Evolutionary conservation across 176 grass and related monocot genomes (phyloP).

Genomic region (Carex littledalei): DNA sequence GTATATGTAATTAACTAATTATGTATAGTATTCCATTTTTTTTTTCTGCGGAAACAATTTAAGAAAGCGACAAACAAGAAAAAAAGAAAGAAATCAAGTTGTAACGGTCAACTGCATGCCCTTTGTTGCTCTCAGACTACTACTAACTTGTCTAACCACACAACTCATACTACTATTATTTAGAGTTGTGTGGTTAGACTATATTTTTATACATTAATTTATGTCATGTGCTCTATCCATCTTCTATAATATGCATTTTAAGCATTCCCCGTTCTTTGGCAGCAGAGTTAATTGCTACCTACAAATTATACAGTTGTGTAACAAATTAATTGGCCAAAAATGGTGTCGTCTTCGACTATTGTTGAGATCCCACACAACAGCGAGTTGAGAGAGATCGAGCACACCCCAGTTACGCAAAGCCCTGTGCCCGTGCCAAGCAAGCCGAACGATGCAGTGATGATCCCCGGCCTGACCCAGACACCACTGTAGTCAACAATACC

Average conservation of each 20-base stretch:
- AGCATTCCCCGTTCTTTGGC: neutral
- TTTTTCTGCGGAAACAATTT: no score
- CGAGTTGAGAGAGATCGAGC: neutral
- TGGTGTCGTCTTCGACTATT: neutral
- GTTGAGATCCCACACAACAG: neutral
- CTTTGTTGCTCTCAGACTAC: neutral
- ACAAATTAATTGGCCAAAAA: neutral
- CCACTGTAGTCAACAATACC: constrained; percentile 24
- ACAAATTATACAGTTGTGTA: neutral
- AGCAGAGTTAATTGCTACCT: neutral
- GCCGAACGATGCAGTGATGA: no score
- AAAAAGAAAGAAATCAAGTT: no score
- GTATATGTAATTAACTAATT: no score
- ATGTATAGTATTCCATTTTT: no score
- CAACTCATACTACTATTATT: neutral
- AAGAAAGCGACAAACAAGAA: no score
- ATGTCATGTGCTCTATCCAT: neutral
- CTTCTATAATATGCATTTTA: neutral
- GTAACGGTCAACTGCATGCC: neutral
- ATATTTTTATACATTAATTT: neutral
- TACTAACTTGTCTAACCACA: neutral
- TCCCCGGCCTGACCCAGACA: neutral
- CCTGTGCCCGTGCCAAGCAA: neutral
- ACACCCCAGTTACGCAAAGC: neutral
- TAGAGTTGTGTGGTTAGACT: no score